A percentile compares a stretch with the other conserved stretches of the same genome.
Evolutionary conservation across 2,329 filamentous ascomycete genomes (phyloP).

Genomic region (Meredithiella fracta): DNA sequence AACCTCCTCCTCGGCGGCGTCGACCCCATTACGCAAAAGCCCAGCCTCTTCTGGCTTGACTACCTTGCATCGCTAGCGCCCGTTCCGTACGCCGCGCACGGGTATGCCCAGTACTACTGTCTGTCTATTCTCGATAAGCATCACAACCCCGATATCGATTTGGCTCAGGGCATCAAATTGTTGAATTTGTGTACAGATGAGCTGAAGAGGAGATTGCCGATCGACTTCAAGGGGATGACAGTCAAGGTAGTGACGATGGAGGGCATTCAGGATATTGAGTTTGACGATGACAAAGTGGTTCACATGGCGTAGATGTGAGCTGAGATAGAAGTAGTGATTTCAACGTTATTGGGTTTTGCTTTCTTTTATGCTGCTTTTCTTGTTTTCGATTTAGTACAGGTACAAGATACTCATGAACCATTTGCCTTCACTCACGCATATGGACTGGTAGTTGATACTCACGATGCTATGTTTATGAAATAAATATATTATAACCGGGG

Average conservation of each 20-base stretch:
- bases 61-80: slow-evolving; percentile 81
- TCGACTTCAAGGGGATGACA: slow-evolving; percentile 94
- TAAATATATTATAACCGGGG: background rate
- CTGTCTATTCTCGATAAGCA: slow-evolving; percentile 96
- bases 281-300: slow-evolving; percentile 63
- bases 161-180: slow-evolving; percentile 81
- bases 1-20: slow-evolving; percentile 90
- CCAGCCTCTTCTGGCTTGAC: slow-evolving; percentile 90
- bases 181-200: slow-evolving; percentile 92
- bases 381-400: slow-evolving; percentile 4
- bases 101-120: slow-evolving; percentile 97
- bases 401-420: slow-evolving; percentile 6
- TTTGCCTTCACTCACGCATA: background rate
- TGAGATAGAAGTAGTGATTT: too few species aligned
- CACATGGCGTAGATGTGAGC: slow-evolving; percentile 36
- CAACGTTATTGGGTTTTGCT: too few species aligned
- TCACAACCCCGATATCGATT: slow-evolving; percentile 83
- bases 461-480: background rate
- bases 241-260: slow-evolving; percentile 95
- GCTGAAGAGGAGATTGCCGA: slow-evolving; percentile 86
- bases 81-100: slow-evolving; percentile 89
- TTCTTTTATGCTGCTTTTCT: background rate
- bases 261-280: slow-evolving; percentile 70
- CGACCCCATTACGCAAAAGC: slow-evolving; percentile 80
- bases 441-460: background rate